Evolutionary conservation across 2,329 filamentous ascomycete genomes (phyloP).

Genomic region (Verticillium isaacii): DNA sequence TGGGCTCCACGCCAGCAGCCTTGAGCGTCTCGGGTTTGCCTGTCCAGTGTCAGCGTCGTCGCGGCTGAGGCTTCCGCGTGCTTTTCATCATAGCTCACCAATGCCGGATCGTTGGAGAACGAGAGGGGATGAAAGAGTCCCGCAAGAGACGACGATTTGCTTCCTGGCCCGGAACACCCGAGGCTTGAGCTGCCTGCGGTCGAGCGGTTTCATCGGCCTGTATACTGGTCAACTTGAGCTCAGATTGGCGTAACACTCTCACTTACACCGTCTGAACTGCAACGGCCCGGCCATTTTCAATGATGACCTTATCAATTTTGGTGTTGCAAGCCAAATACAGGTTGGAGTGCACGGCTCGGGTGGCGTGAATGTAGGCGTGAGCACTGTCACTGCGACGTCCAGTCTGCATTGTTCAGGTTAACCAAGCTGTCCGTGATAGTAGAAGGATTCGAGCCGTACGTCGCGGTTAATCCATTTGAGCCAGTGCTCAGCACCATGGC

Average conservation of each 20-base stretch:
- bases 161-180: slow-evolving; percentile 63
- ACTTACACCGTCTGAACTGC: slow-evolving; percentile 61
- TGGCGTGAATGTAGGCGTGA: slow-evolving; percentile 74
- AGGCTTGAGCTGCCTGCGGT: slow-evolving; percentile 44
- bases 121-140: slow-evolving; percentile 68
- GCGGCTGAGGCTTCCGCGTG: not conserved
- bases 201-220: slow-evolving; percentile 60
- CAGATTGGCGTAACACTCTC: slow-evolving; percentile 17
- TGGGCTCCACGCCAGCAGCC: slow-evolving; percentile 61
- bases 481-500: slow-evolving; percentile 74
- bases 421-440: not conserved
- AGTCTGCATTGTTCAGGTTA: slow-evolving; percentile 31
- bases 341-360: slow-evolving; percentile 64
- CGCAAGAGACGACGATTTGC: slow-evolving; percentile 69
- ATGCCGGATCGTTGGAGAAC: slow-evolving; percentile 74
- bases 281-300: slow-evolving; percentile 67
- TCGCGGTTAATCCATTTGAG: slow-evolving; percentile 79
- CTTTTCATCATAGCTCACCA: slow-evolving; percentile 24
- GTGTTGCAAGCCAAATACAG: slow-evolving; percentile 70
- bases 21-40: slow-evolving; percentile 67
- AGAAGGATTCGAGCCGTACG: slow-evolving; percentile 22
- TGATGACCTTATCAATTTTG: slow-evolving; percentile 72
- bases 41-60: slow-evolving; percentile 10
- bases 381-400: slow-evolving; percentile 73
- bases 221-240: slow-evolving; percentile 6